Conservation (phyloP, 1,284 basidiomycete species). For the Cryptococcus jaspeensis region DNA sequence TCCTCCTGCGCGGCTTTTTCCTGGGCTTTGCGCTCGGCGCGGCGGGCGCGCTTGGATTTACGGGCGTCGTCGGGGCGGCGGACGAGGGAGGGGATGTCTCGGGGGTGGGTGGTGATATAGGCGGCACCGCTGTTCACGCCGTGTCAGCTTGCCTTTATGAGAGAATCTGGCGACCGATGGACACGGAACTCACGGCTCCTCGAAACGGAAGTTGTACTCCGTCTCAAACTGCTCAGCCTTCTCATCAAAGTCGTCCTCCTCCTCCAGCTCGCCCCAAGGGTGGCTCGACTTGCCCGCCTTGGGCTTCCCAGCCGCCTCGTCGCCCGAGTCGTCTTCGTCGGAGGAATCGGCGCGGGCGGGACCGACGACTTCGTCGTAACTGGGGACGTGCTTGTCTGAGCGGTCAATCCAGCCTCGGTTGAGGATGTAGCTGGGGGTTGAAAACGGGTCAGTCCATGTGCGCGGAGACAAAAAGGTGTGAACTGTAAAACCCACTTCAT, state of each 20-base stretch:
- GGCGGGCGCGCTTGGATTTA: conserved; percentile 74
- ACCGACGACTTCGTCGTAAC: conserved; percentile 72
- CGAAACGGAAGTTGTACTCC: conserved; percentile 91
- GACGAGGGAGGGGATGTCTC: conserved; percentile 66
- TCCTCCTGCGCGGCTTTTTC: conserved; percentile 73
- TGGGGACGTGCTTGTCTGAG: conserved; percentile 67
- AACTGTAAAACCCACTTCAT: conserved; percentile 86
- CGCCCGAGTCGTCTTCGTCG: conserved; percentile 18
- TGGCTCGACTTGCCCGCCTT: conserved; percentile 24
- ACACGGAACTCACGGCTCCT: conserved; percentile 70
- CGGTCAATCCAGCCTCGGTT: conserved; percentile 94
- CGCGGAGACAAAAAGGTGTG: too few species aligned
- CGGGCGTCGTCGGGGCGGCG: conserved; percentile 75
- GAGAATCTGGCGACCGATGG: neutral
- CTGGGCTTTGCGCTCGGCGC: conserved; percentile 73
- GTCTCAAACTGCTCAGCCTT: conserved; percentile 70
- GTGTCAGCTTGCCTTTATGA: neutral
- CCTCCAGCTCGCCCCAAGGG: conserved; percentile 53
- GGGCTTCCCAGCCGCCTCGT: conserved; percentile 24
- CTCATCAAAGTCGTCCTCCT: conserved; percentile 65
- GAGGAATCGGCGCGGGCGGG: conserved; percentile 31
- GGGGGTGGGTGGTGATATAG: conserved; percentile 75
- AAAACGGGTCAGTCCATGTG: too few species aligned
- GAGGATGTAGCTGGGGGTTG: conserved; percentile 75
- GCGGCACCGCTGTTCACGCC: conserved; percentile 61